Conservation (phyloP, 805 yeast species). For the Ogataea trehalophila region DNA sequence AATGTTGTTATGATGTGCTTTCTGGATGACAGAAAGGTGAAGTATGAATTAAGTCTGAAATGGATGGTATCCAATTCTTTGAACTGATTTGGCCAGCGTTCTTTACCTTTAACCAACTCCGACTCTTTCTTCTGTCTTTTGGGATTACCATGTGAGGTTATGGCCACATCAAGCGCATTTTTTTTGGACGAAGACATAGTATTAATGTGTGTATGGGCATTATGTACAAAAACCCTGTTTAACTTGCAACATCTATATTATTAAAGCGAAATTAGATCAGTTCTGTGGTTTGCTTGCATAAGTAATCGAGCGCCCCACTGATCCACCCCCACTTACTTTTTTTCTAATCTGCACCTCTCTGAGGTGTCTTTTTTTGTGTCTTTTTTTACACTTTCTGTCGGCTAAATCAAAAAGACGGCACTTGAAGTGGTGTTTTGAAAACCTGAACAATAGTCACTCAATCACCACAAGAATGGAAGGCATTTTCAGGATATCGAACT, state of each 20-base stretch:
- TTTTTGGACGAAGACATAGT: background rate
- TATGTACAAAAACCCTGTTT: no score
- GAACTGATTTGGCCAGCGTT: slow-evolving; percentile 28
- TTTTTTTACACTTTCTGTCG: no score
- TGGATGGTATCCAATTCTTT: slow-evolving; percentile 43
- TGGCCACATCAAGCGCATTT: background rate
- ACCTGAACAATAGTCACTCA: background rate
- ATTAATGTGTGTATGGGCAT: no score
- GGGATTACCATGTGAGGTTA: background rate
- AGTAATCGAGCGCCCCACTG: no score
- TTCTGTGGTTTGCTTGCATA: no score
- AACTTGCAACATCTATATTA: no score
- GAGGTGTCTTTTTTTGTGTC: no score
- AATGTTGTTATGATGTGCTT: slow-evolving; percentile 57
- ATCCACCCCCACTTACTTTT: no score
- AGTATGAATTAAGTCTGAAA: slow-evolving; percentile 52
- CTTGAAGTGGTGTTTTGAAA: no score
- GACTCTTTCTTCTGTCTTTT: slow-evolving; percentile 4
- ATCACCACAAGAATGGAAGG: slow-evolving; percentile 3
- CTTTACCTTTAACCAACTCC: slow-evolving; percentile 1
- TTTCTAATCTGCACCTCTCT: no score
- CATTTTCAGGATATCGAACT: slow-evolving; percentile 13
- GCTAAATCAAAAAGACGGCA: no score
- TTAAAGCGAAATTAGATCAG: no score
- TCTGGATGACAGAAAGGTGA: slow-evolving; percentile 56